Base-by-base conservation (phyloP, 176 grass and related monocot genomes). In the Thalia dealbata region DNA sequence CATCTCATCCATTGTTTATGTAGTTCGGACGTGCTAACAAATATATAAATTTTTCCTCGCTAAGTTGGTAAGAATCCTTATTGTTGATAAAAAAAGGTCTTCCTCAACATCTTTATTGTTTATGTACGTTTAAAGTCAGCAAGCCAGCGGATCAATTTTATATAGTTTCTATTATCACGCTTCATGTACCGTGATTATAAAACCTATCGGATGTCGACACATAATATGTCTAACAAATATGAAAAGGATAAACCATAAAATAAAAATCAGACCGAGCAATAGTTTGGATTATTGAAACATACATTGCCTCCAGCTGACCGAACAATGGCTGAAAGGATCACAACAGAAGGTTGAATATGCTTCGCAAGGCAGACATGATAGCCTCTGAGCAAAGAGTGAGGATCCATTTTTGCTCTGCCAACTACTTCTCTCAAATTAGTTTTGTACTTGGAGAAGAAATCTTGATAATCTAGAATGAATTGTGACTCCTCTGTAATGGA, bases 261-360 rank as follows among this genome's bases (percentile, higher is more conserved):
- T 19, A 16, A 72, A 28, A 7, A 26, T 38, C 32, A 69, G n/a
- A n/a, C n/a, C n/a, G n/a, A n/a, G n/a, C n/a, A n/a, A n/a, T n/a
- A 43, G 41, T 28, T 26, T 23, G 69, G 54, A 75, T 32, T n/a
- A 30, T 42, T 19, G 19, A 81, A n/a, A 84, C 64, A 83, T 89
- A 96, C 92, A 87, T 88, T 86, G 74, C 86, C 88, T 64, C 88
- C 92, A 71, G 81, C 80, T 67, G 88, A 86, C 67, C 78, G 78
- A 60, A 91, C 79, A 46, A 96, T 84, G 68, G 72, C 25, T 60
- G 81, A 88, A 74, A 96, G 79, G 54, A 74, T 72, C 70, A 26
- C 67, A 71, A 73, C 18, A 51, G 88, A 89, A 23, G 86, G 84
- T 50, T 87, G 81, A 58, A 86, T 91, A 74, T 96, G 62, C 81